phyloP scores from a whole-genome alignment of 257 asterid species.

The Petunia axillaris region DNA sequence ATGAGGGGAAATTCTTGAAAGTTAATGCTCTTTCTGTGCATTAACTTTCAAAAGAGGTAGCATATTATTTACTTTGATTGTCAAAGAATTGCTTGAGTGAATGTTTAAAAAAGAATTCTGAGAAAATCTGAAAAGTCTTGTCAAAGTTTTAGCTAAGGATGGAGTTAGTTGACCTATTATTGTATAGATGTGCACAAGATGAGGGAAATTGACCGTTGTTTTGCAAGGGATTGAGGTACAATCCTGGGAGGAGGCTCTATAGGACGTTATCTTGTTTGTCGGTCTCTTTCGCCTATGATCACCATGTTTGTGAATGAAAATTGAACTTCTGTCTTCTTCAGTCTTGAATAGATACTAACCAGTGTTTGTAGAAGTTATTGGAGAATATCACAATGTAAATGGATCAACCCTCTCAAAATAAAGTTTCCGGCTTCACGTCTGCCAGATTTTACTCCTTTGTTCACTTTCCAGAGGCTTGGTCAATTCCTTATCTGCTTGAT shows the following conservation, averaged over 20 bases:
- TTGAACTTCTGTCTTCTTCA: background rate
- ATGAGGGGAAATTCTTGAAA: conserved; percentile 9
- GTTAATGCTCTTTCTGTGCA: background rate
- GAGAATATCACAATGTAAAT: conserved; percentile 14
- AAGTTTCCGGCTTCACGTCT: background rate
- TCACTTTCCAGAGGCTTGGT: background rate
- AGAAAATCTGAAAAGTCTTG: too few relatives aligned
- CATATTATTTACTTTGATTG: too few relatives aligned
- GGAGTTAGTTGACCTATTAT: too few relatives aligned
- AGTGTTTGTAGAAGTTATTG: conserved; percentile 15
- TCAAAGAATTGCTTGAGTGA: too few relatives aligned
- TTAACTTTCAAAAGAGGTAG: too few relatives aligned
- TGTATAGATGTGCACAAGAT: too few relatives aligned
- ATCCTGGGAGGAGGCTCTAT: background rate
- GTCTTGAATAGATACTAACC: conserved; percentile 14
- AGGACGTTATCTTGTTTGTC: background rate
- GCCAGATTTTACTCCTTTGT: background rate
- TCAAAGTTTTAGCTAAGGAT: too few relatives aligned
- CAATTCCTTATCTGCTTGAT: conserved; percentile 3
- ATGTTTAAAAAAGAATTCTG: too few relatives aligned
- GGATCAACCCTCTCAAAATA: background rate
- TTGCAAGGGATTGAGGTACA: conserved; percentile 11
- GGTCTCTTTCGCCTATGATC: background rate
- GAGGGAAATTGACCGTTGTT: background rate
- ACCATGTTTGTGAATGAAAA: too few relatives aligned